Conservation (phyloP, 768 basidiomycete genomes). For the Cystobasidium ongulense region DNA sequence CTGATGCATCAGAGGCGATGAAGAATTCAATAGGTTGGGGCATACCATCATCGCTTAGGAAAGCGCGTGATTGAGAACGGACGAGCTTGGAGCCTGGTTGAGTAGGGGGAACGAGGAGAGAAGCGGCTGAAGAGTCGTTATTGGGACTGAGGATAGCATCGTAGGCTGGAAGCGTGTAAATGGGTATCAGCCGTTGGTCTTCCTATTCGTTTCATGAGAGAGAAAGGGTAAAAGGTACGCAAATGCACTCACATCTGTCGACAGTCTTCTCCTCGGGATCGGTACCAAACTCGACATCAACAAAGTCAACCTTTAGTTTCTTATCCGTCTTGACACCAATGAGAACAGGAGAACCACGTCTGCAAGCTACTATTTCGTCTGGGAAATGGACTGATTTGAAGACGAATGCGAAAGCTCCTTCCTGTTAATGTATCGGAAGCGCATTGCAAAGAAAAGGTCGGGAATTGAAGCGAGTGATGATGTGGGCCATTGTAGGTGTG, state of each 20-base stretch:
- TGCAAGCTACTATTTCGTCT: conserved; percentile 87
- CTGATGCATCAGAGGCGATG: conserved; percentile 92
- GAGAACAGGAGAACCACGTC: conserved; percentile 89
- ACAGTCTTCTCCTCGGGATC: conserved; percentile 50
- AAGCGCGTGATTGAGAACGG: conserved; percentile 90
- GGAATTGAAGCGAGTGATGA: not conserved
- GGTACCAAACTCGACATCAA: conserved; percentile 88
- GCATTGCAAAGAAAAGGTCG: not conserved
- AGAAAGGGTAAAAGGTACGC: conserved; percentile 39
- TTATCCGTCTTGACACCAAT: conserved; percentile 99
- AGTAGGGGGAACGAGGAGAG: conserved; percentile 58
- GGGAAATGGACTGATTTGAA: conserved; percentile 97
- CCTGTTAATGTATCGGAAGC: conserved; percentile 45
- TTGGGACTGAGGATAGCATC: conserved; percentile 1
- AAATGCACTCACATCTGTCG: conserved; percentile 48
- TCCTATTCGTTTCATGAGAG: not conserved
- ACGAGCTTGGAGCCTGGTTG: conserved; percentile 64
- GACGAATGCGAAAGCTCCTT: conserved; percentile 98
- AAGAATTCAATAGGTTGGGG: conserved; percentile 99
- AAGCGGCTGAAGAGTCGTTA: conserved; percentile 15
- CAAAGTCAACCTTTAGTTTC: conserved; percentile 99
- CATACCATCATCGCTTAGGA: conserved; percentile 96
- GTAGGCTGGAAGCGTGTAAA: not conserved
- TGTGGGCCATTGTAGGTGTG: too few species aligned
- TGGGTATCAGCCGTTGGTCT: not conserved